Conservation (phyloP, 1,139 yeast species). For the Kodamaea sp. region DNA sequence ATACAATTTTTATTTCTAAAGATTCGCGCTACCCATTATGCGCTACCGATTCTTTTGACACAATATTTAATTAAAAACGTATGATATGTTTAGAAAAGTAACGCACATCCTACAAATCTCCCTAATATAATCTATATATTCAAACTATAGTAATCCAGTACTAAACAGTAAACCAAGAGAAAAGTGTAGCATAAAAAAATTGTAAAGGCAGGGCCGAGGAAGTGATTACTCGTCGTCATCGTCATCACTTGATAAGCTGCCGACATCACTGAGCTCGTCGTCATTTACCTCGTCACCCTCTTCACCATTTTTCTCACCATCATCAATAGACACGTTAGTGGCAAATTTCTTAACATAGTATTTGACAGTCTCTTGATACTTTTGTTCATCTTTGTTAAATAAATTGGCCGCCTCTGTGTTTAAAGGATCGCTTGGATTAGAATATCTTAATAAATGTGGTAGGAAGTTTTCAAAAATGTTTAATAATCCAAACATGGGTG, state of each 20-base stretch:
- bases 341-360: conserved; percentile 78
- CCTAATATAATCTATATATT: not conserved
- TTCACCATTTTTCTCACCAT: conserved; percentile 27
- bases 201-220: not conserved
- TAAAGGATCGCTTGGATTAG: conserved; percentile 91
- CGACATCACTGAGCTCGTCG: conserved; percentile 47
- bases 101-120: not conserved
- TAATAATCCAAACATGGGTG: conserved; percentile 91
- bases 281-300: conserved; percentile 45
- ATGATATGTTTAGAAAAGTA: not conserved
- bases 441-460: conserved; percentile 88
- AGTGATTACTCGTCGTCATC: conserved; percentile 27
- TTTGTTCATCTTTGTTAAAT: conserved; percentile 65
- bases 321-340: conserved; percentile 31
- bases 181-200: not conserved
- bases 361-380: conserved; percentile 68
- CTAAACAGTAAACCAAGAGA: not conserved
- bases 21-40: too few species aligned
- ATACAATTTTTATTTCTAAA: not conserved
- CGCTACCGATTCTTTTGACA: too few species aligned
- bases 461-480: conserved; percentile 91
- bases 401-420: conserved; percentile 88
- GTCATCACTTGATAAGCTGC: conserved; percentile 48
- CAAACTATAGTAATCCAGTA: not conserved
- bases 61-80: too few species aligned